A percentile compares a stretch with the other conserved stretches of the same genome.
Conservation (phyloP, 805 yeast genomes). For the Cyberlindnera americana region DNA sequence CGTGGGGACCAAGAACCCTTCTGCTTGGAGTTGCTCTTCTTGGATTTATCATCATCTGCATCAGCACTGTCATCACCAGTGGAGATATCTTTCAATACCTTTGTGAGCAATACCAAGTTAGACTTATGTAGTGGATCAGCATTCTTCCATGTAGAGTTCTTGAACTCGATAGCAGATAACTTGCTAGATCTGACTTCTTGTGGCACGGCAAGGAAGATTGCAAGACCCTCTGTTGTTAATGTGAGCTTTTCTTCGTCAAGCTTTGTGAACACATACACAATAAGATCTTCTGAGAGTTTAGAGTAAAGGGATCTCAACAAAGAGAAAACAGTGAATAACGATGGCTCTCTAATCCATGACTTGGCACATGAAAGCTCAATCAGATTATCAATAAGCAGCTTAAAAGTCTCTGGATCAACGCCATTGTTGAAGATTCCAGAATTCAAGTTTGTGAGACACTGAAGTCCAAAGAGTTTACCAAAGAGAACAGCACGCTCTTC, state of each 20-base stretch:
- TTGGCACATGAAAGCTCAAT: constrained; percentile 60
- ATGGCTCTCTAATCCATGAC: constrained; percentile 84
- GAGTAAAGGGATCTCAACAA: constrained; percentile 35
- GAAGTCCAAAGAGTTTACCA: constrained; percentile 83
- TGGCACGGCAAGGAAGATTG: constrained; percentile 60
- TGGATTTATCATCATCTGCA: constrained; percentile 24
- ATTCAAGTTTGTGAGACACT: constrained; percentile 45
- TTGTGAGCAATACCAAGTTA: constrained; percentile 57
- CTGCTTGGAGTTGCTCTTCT: constrained; percentile 38
- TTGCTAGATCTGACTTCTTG: constrained; percentile 11
- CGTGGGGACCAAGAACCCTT: constrained; percentile 72
- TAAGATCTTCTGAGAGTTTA: constrained; percentile 19
- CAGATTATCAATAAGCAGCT: constrained; percentile 42
- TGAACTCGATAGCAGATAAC: constrained; percentile 10
- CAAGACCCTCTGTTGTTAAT: constrained; percentile 74
- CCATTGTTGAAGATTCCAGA: constrained; percentile 35
- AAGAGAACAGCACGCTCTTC: constrained; percentile 77
- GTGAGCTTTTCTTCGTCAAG: constrained; percentile 53
- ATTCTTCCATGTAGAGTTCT: constrained; percentile 52
- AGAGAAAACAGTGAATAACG: constrained; percentile 65
- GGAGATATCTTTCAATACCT: constrained; percentile 57
- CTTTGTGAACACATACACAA: constrained; percentile 35
- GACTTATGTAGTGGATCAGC: constrained; percentile 73
- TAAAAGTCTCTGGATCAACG: constrained; percentile 27
- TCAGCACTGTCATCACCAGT: constrained; percentile 30